Evolutionary conservation across 306 rosid species (phyloP), one percentile per base, ranked within the genome.

Genomic region (Trifolium subterraneum): DNA sequence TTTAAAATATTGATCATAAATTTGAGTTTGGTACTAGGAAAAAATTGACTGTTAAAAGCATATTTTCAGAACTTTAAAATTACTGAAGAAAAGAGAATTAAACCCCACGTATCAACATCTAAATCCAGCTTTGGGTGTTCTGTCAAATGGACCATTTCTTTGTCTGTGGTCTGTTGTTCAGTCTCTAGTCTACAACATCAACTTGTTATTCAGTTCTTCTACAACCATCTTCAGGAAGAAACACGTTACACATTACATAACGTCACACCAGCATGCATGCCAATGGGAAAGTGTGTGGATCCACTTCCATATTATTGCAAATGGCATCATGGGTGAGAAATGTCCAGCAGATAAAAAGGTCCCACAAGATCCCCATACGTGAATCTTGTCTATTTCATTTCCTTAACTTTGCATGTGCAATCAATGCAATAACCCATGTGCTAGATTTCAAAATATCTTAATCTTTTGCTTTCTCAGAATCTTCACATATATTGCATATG

Each of bases 141-240:
- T 76, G 87, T 73, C 84, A 68, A 67, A 44, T 77, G 85, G 59
- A 54, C 80, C 80, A 5, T 58, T 15, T 35, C 50, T 48, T 48
- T 81, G 80, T 68, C 76, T 22, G 6, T 72, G 73, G 1, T 58
- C 36, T 58, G 16, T 58, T 58, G 64, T 23, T 36, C 64, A 58
- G n/a, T 56, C 9, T 23, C 36, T 36, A 58, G n/a, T 56, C 9
- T 50, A 50, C 9, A 12, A 56, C 35, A 13, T 11, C 69, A 52
- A 7, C 60, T 50, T 69, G 73, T 42, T 47, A 7, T 5, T 48
- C 15, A 22, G 9, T 76, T 42, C 14, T 20, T n/a, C 38, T 13
- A 4, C 64, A 15, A 60, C 35, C 64, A 77, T 59, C 71, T 68
- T 75, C 66, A 25, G 44, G 79, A 75, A 51, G 38, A 11, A 39